phyloP scores from a whole-genome alignment of 2,329 filamentous ascomycete species.

The Botrytis sinoallii region DNA sequence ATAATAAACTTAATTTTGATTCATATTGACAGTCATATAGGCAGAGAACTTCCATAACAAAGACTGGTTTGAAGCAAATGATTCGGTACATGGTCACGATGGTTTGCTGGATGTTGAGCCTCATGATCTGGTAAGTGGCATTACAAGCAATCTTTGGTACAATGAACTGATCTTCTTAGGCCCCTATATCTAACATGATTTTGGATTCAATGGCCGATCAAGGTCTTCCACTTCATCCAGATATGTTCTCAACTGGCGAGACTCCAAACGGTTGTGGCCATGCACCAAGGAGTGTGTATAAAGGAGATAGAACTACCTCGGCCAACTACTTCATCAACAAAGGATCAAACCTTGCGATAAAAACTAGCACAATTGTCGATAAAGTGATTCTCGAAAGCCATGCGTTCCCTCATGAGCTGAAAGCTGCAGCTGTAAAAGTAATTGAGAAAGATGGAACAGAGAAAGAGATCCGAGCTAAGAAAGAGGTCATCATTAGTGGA shows the following conservation, averaged over 20 bases:
- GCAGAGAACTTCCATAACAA: slow-evolving; percentile 57
- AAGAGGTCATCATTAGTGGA: slow-evolving; percentile 49
- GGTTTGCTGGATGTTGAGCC: slow-evolving; percentile 56
- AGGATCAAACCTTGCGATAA: slow-evolving; percentile 41
- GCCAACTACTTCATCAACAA: slow-evolving; percentile 50
- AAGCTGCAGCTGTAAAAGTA: slow-evolving; percentile 46
- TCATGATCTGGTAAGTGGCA: slow-evolving; percentile 48
- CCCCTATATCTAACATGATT: slow-evolving; percentile 54
- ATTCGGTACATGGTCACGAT: slow-evolving; percentile 47
- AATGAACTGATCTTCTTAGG: slow-evolving; percentile 16
- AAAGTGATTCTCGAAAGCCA: slow-evolving; percentile 47
- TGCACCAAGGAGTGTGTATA: slow-evolving; percentile 49
- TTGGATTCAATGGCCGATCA: slow-evolving; percentile 53
- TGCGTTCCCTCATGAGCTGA: slow-evolving; percentile 37
- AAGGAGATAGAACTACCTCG: slow-evolving; percentile 51
- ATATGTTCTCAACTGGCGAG: slow-evolving; percentile 57
- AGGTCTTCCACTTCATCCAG: slow-evolving; percentile 52
- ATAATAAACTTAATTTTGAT: background rate
- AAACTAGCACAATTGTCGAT: slow-evolving; percentile 50
- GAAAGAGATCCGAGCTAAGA: slow-evolving; percentile 41
- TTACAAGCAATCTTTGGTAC: background rate
- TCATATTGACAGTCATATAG: slow-evolving; percentile 30
- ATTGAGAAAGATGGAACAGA: slow-evolving; percentile 43
- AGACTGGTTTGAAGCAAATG: slow-evolving; percentile 52
- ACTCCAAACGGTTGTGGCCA: slow-evolving; percentile 55